Evolutionary conservation across 306 rosid genomes (phyloP), one percentile per base, ranked within the genome.

Genomic region (Cicer yamashitae): DNA sequence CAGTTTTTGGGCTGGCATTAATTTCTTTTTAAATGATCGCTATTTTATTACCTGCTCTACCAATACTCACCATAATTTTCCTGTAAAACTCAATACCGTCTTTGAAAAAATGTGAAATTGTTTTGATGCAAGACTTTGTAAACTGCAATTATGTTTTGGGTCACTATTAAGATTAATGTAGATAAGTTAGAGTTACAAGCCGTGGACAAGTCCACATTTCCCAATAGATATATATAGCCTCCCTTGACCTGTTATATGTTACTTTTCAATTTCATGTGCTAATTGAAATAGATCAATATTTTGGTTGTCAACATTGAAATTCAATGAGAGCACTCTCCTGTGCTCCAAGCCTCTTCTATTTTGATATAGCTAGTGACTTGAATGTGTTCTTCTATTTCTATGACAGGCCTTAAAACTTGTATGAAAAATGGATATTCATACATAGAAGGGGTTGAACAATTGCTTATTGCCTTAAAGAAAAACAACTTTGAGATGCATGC

Each of bases 401-500:
- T 73, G 51, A 43, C 92, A 91, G 98, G 98, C 79, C 93, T 91
- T 43, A 94, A 94, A 84, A 40, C 65, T 57, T 91, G 97, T 67
- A 87, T 94, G 97, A 85, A 18, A 71, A 86, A 71, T 30, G 93
- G 97, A 72, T 94, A 90, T 82, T 88, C 87, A 61, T 94, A 82
- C 87, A 48, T 90, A 44, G 91, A 87, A 71, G 97, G 93, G 62
- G 64, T 89, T 57, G 96, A 94, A 82, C 88, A 87, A 81, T 75
- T 94, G 88, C 97, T 94, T 85, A 62, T 68, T 71, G 75, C 80
- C 52, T 84, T 94, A 60, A 91, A 89, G 86, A 71, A 80, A 80
- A 85, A 81, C 62, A 86, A 89, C 83, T 91, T 88, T 40, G 96
- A 91, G 86, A 94, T 94, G 91, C 98, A 94, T 74, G 96, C 98